These are phyloP conservation scores for Cadophora sp. DNA, from an alignment of 2,329 filamentous ascomycete species.

Conservation along the genomic window DNA sequence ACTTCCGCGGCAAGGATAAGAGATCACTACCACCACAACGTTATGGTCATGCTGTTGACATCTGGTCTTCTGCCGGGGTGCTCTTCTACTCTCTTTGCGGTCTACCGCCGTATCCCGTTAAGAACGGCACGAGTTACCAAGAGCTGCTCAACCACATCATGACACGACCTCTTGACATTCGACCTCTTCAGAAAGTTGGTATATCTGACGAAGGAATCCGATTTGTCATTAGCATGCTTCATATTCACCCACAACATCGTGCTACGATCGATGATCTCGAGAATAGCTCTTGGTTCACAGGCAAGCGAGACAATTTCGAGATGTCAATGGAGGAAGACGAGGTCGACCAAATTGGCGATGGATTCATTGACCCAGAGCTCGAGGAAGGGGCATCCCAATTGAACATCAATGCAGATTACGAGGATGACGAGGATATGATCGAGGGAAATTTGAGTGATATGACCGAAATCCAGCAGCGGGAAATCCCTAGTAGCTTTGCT, in stretches of 20 bases:
- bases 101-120: constrained; percentile 80
- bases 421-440: constrained; percentile 34
- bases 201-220: constrained; percentile 74
- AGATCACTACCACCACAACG: constrained; percentile 55
- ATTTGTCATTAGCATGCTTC: constrained; percentile 80
- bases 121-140: constrained; percentile 75
- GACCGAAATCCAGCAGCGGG: constrained; percentile 36
- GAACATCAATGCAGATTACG: constrained; percentile 34
- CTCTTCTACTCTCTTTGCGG: constrained; percentile 86
- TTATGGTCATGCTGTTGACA: constrained; percentile 91
- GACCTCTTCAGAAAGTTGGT: constrained; percentile 62
- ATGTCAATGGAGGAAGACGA: constrained; percentile 38
- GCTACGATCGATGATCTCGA: constrained; percentile 76
- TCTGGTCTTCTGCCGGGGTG: constrained; percentile 95
- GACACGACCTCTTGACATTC: constrained; percentile 72
- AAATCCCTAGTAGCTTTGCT: constrained; percentile 42
- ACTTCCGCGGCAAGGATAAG: constrained; percentile 48
- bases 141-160: constrained; percentile 88
- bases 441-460: constrained; percentile 31
- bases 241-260: constrained; percentile 78
- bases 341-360: constrained; percentile 34
- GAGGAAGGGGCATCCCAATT: constrained; percentile 42
- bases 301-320: constrained; percentile 28
- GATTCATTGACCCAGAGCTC: constrained; percentile 31
- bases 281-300: constrained; percentile 74